Percentiles rank a stretch among this genome's conserved stretches.
These are phyloP conservation scores for Leptographium wingfieldii DNA, from an alignment of 2,329 filamentous ascomycete genomes.

Conservation along the genomic window DNA sequence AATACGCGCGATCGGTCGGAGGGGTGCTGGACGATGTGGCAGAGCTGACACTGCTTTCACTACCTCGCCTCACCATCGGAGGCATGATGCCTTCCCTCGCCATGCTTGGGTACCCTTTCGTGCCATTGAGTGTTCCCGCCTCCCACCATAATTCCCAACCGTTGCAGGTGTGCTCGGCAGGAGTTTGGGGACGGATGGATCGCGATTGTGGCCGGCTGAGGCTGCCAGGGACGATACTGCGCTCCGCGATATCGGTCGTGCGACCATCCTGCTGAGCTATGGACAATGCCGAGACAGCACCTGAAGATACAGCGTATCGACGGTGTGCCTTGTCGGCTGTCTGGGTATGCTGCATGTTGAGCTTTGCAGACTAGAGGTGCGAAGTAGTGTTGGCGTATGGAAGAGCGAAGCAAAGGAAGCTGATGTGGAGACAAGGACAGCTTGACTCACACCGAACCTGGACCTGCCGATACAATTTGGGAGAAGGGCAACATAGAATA, in stretches of 20 bases:
- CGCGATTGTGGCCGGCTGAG: neutral
- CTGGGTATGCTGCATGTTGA: neutral
- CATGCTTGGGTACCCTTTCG: neutral
- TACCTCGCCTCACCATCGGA: conserved; percentile 3
- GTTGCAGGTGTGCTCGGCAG: neutral
- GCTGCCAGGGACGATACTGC: neutral
- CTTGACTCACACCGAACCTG: neutral
- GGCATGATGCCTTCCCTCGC: neutral
- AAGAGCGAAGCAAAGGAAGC: neutral
- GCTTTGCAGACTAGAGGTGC: neutral
- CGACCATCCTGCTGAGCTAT: neutral
- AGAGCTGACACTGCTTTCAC: conserved; percentile 10
- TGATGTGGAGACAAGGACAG: neutral
- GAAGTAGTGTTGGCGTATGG: neutral
- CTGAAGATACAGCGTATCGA: neutral
- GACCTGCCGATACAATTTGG: neutral
- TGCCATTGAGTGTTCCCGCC: neutral
- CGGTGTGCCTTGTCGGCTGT: neutral
- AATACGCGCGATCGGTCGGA: neutral
- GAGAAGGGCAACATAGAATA: neutral
- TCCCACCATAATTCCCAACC: neutral
- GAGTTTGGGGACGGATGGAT: neutral
- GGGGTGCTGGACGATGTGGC: conserved; percentile 2
- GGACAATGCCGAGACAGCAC: neutral
- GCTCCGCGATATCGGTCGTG: neutral